Evolutionary conservation across 805 yeast genomes (phyloP), one percentile per base, ranked within the genome.

Genomic region (Gaillardinia entomophila): DNA sequence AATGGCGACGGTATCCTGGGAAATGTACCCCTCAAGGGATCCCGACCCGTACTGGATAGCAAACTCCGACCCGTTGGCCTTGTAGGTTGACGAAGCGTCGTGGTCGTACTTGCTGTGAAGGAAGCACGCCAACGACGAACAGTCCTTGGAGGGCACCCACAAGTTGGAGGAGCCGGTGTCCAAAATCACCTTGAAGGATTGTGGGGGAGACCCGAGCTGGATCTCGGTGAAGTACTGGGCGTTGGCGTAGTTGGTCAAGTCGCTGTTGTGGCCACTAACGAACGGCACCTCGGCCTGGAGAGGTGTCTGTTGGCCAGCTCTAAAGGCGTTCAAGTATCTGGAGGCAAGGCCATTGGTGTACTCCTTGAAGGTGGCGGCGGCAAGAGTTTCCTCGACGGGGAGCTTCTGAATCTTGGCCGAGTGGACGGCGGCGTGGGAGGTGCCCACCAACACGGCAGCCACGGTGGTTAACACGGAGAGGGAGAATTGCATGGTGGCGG

Each of bases 101-200:
- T 86, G 92, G 61, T 85, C 92, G 57, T 87, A 92, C 72, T 89
- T 92, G 51, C 82, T 52, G 67, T 92, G 98, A 58, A 92, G 71
- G 73, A 75, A 90, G 67, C 98, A 92, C 32, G 98, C 97, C 63
- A 92, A 77, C 3, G 96, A 87, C 31, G 87, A 69, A 68, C 98
- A 92, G 45, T 85, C 88, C 27, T 71, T 46, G 39, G 94, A 76
- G 34, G 98, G 98, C 42, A 92, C 87, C 98, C 98, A 92, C 66
- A 92, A 71, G 64, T 92, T 92, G 28, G 97, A 84, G 28, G 96
- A 85, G 26, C 98, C 98, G 16, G 98, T 90, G 62, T 92, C 98
- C 52, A 92, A 71, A 42, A 92, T 78, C 31, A 92, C 97, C 71
- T 90, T 90, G 66, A 92, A 92, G 12, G 75, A 58, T 68, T 92